These are phyloP conservation scores for Penicillium ochrochloron DNA, from an alignment of 495 filamentous ascomycete genomes.

Conservation along the genomic window DNA sequence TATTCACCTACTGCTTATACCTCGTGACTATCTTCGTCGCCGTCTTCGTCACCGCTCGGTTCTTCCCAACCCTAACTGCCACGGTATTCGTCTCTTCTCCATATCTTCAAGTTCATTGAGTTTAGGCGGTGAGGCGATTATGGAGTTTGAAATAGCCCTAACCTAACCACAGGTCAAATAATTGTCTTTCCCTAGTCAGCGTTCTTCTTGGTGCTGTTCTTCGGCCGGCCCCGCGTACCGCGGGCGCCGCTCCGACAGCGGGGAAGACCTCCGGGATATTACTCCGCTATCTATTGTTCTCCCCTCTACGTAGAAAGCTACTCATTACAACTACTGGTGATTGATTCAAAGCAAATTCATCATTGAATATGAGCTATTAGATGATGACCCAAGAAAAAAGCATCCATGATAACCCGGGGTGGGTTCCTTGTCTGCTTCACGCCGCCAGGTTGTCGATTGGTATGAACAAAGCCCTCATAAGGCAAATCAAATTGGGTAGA, in stretches of 20 bases:
- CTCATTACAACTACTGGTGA: neutral
- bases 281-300: neutral
- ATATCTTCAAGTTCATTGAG: too few relatives aligned
- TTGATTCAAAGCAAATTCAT: neutral
- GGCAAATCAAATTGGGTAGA: neutral
- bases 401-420: neutral
- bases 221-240: neutral
- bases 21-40: too few relatives aligned
- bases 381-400: neutral
- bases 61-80: too few relatives aligned
- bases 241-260: neutral
- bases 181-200: too few relatives aligned
- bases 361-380: neutral
- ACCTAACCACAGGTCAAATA: too few relatives aligned
- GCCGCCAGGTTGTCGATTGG: neutral
- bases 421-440: neutral
- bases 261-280: neutral
- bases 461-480: slow-evolving; percentile 7
- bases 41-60: too few relatives aligned
- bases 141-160: too few relatives aligned
- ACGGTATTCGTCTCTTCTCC: too few relatives aligned
- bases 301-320: neutral
- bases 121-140: too few relatives aligned
- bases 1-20: too few relatives aligned
- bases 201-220: neutral